phyloP scores from a whole-genome alignment of 176 grass and related monocot species.

The Hyparrhenia diplandra region DNA sequence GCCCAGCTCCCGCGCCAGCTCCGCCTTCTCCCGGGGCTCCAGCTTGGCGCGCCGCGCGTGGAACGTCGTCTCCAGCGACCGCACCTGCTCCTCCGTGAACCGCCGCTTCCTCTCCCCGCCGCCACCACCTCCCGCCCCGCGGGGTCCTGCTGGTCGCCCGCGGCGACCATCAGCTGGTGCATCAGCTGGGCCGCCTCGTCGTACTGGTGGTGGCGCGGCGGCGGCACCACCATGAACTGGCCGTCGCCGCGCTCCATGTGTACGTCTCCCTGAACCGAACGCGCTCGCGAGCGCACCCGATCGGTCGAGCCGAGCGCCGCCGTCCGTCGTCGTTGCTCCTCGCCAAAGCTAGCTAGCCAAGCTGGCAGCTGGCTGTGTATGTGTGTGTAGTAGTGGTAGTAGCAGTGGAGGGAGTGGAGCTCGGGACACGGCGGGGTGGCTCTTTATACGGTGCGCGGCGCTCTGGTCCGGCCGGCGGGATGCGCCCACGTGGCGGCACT shows the following conservation, averaged over 20 bases:
- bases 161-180: background rate
- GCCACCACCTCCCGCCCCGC: fast-evolving
- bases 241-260: constrained; percentile 30
- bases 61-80: constrained; percentile 84
- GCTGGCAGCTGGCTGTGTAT: background rate
- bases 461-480: background rate
- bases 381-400: background rate
- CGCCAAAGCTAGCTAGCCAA: background rate
- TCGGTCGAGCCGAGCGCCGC: background rate
- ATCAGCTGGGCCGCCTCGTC: background rate
- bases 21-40: constrained; percentile 70
- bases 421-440: background rate
- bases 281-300: too few relatives aligned
- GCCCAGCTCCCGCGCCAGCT: constrained; percentile 73
- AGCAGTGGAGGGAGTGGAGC: background rate
- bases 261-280: background rate
- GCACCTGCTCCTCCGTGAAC: constrained; percentile 95
- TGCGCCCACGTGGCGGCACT: background rate
- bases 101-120: constrained; percentile 60
- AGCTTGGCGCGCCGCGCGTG: constrained; percentile 65
- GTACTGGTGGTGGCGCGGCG: too few relatives aligned
- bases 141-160: background rate
- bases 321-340: background rate
- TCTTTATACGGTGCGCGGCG: constrained; percentile 3
- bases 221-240: constrained; percentile 14